Base-by-base conservation (phyloP, 352 stramenopile genomes). In the Pseudoperonospora humuli region DNA sequence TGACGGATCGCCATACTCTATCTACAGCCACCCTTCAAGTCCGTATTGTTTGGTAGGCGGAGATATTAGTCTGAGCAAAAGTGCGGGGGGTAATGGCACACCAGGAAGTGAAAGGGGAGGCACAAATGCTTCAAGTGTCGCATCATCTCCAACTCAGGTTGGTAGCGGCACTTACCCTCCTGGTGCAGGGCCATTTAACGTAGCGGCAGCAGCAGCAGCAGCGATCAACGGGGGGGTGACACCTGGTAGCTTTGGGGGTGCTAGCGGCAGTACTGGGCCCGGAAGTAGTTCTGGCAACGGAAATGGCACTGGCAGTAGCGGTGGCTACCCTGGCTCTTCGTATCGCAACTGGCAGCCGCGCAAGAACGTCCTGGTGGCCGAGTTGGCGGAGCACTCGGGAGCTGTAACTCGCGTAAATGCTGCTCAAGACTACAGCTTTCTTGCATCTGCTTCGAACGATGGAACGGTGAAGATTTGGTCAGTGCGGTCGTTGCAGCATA, bases 391-490 rank as follows among this genome's bases (percentile, higher is more conserved):
- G 50, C 96, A 99, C 63, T 88, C 63, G 0, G 90, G 74, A 9
- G 82, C 95, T 33, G 92, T 98, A 2, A 86, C 95, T 54, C 83
- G 93, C 14, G 73, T 99, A 28, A 84, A 79, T 35, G 79, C 98
- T 11, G 85, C 95, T 3, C 80, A 96, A 39, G 96, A 99, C 62
- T 87, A 97, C 58, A 90, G 79, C 18, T 98, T 98, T 47, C 84
- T 99, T 39, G 91, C 90, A 3, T 98, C 93, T 2, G 91, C 82
- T n/a, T 97, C 87, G 21, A 90, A 93, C 40, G 96, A 99, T 67
- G 93, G 92, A 14, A 97, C 90, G 11, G 91, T 96, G 23, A 93
- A 97, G 71, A 79, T 99, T 26, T 99, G 96, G 92, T 92, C 79
- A 14, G 75, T 97, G 18, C 66, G 83, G 15, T 94, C 95, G 13